phyloP scores from a whole-genome alignment of 768 basidiomycete species.

The Rhodocollybia butyracea region DNA sequence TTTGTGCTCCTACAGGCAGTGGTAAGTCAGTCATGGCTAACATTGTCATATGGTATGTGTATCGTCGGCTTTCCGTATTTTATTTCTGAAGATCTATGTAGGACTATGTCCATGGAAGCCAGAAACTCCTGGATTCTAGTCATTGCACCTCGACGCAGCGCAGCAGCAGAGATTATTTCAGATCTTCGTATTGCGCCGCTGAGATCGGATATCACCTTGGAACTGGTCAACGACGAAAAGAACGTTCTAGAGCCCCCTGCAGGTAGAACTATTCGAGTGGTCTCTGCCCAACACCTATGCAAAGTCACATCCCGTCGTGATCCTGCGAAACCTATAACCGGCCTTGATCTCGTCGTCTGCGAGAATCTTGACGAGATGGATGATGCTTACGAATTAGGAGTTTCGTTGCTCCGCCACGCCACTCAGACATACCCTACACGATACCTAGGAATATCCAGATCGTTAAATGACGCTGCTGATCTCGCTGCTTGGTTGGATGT shows the following conservation, averaged over 20 bases:
- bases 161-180: constrained; percentile 52
- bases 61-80: neutral
- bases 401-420: constrained; percentile 69
- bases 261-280: constrained; percentile 49
- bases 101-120: constrained; percentile 49
- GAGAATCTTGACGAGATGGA: constrained; percentile 87
- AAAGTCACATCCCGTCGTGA: constrained; percentile 32
- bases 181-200: constrained; percentile 44
- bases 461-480: constrained; percentile 77
- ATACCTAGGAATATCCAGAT: constrained; percentile 72
- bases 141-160: constrained; percentile 55
- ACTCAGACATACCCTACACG: constrained; percentile 63
- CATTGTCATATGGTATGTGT: constrained; percentile 66
- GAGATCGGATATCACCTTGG: constrained; percentile 36
- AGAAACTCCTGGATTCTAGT: constrained; percentile 57
- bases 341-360: constrained; percentile 68
- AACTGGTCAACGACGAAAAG: constrained; percentile 30
- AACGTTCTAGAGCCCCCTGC: constrained; percentile 33
- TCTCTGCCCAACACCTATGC: constrained; percentile 53
- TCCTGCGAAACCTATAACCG: constrained; percentile 24
- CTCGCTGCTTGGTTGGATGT: constrained; percentile 84
- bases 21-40: constrained; percentile 80
- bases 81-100: constrained; percentile 26
- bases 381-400: constrained; percentile 72
- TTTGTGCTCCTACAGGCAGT: constrained; percentile 76